Evolutionary conservation across 1,139 yeast genomes (phyloP), one percentile per base, ranked within the genome.

Genomic region (Pichia norvegensis): DNA sequence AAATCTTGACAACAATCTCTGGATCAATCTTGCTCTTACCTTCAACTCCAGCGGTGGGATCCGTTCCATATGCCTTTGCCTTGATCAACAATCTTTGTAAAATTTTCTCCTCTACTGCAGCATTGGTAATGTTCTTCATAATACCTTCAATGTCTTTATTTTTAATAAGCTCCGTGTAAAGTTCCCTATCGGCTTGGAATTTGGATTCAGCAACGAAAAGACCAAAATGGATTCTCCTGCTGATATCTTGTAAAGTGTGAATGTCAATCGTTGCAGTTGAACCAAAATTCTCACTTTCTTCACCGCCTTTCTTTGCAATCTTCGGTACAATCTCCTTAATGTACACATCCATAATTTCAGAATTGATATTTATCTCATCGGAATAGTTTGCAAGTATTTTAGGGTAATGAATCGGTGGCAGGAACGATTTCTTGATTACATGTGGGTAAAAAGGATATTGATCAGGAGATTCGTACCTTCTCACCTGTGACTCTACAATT

Each of bases 121-220:
- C 62, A 61, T 92, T 90, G 17, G 97, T 90, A 56, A 92, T 90
- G 35, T 86, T 83, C 16, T 67, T 77, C 58, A 82, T 87, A 45
- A 92, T 83, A 0, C 94, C 95, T 14, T 71, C 68, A 5, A 77
- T 67, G 60, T 92, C 96, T 49, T 69, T 74, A 0, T 73, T 76
- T 52, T 69, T 62, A 55, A 92, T 92, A 56, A 88, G 67, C 55
- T 73, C 67, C 1, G 77, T 78, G 67, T 81, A 88, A 45, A 64
- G 64, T 44, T 76, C 85, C 39, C 71, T 74, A 54, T 90, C 95
- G 27, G 72, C 67, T 58, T 74, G 82, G 63, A 79, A 92, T 66
- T 92, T 92, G 38, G 95, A 84, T 63, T 92, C 98, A 6, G 98
- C 98, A 6, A 92, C 98, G 69, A 92, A 92, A 65, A 85, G 86